Evolutionary conservation across 2,329 filamentous ascomycete genomes (phyloP).

Genomic region (Ophiostoma sp.): DNA sequence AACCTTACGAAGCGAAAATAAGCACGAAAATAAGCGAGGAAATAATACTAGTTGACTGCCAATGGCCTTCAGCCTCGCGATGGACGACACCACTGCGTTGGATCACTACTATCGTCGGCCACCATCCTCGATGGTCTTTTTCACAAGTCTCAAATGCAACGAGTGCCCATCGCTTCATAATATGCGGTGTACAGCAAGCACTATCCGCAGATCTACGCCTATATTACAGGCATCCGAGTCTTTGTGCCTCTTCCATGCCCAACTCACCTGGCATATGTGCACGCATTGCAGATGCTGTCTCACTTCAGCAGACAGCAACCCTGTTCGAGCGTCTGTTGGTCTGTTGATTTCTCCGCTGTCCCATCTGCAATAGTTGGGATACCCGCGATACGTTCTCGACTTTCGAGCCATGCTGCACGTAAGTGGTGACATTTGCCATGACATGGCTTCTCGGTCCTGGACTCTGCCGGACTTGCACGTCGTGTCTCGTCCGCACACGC

Average conservation of each 20-base stretch:
- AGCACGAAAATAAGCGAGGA: too few species aligned
- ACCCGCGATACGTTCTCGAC: neutral
- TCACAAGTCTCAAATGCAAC: neutral
- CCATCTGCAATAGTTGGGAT: neutral
- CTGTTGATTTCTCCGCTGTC: neutral
- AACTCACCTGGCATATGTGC: neutral
- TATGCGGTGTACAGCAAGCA: neutral
- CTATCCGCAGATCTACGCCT: neutral
- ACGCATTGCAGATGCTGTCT: conserved; percentile 4
- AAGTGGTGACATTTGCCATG: too few species aligned
- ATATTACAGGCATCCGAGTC: neutral
- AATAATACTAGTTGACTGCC: neutral
- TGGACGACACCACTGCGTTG: neutral
- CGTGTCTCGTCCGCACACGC: neutral
- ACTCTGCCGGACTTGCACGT: neutral
- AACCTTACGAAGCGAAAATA: too few species aligned
- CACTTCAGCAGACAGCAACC: conserved; percentile 6
- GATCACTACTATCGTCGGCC: too few species aligned
- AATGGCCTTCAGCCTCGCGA: neutral
- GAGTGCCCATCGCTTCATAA: too few species aligned
- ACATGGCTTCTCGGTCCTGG: neutral
- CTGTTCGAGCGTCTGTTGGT: neutral
- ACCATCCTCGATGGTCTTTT: neutral
- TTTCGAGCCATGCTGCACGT: neutral
- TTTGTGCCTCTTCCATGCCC: neutral